phyloP scores from a whole-genome alignment of 2,329 filamentous ascomycete species.

The Fusarium keratoplasticum region DNA sequence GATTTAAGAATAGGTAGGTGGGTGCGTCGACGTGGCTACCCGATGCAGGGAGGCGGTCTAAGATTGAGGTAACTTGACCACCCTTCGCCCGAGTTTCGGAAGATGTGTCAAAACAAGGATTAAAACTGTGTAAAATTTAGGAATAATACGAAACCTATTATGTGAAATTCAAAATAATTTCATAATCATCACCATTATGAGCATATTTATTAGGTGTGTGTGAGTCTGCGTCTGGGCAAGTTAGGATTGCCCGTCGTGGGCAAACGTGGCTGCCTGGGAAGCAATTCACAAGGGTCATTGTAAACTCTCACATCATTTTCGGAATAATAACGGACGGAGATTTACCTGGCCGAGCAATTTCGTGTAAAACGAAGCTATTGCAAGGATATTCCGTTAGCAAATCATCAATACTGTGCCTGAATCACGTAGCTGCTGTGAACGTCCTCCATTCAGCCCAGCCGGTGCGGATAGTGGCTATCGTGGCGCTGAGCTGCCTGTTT shows the following conservation, averaged over 20 bases:
- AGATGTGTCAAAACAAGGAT: not conserved
- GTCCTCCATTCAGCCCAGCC: not conserved
- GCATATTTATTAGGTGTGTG: not conserved
- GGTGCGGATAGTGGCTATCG: constrained; percentile 2
- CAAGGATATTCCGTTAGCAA: not conserved
- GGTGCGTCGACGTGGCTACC: not conserved
- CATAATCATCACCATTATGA: not conserved
- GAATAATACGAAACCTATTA: too few species aligned
- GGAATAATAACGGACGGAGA: not conserved
- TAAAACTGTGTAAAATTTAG: not conserved
- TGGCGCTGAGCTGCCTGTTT: constrained; percentile 23
- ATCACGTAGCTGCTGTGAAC: not conserved
- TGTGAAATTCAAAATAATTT: not conserved
- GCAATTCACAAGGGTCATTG: not conserved
- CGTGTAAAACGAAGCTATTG: not conserved
- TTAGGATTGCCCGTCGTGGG: not conserved
- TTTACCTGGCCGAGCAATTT: not conserved
- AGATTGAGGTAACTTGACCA: not conserved
- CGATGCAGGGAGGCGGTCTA: not conserved
- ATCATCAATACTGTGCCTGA: not conserved
- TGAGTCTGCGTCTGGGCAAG: not conserved
- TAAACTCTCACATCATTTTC: not conserved
- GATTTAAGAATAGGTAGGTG: not conserved
- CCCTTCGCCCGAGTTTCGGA: not conserved
- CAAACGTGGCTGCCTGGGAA: not conserved